Evolutionary conservation across 345 rosid genomes (phyloP), one percentile per base, ranked within the genome.

Genomic region (Populus ilicifolia): DNA sequence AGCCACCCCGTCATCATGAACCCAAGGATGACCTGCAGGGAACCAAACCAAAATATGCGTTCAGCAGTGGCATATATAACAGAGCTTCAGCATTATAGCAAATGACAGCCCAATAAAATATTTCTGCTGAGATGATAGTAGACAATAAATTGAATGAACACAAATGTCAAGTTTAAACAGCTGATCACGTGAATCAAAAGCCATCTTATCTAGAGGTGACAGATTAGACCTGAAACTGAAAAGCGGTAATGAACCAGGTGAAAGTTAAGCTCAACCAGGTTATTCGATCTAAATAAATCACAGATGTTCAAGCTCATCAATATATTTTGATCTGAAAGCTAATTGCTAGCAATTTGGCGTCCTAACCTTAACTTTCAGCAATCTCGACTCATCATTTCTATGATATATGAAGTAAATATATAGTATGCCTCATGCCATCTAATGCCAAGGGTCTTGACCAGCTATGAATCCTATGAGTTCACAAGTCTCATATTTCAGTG

Each of bases 1-100:
- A 75, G 97, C 96, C 76, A 84, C 87, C 59, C 95, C 93, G 67
- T 89, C 93, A 52, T 85, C 90, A 59, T 80, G 89, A 78, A 93
- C 80, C 98, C 98, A 94, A 54, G 98, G 98, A 65, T 93, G 98
- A 82, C 93, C 98, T 93, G 85, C 65, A 81, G 79, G n/a, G 48
- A 74, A 70, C 43, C 67, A 29, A 74, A 70, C 43, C 67, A 29
- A 61, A 46, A 72, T 18, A 20, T 50, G 64, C 13, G 27, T 56
- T 56, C 27, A 56, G 27, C 0, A 56, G 5, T n/a, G 27, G 27
- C 12, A 54, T n/a, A 21, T 54, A 5, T 20, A 48, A 6, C 54
- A 48, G 54, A 48, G 54, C 54, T 48, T 48, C 3, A 48, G 16
- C 17, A 6, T 12, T 5, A 16, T 18, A 48, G 17, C 54, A 48